A percentile compares a stretch with the other conserved stretches of the same genome.
Evolutionary conservation across 208 protist genomes (phyloP).

Genomic region (Wallacemonas sp.): DNA sequence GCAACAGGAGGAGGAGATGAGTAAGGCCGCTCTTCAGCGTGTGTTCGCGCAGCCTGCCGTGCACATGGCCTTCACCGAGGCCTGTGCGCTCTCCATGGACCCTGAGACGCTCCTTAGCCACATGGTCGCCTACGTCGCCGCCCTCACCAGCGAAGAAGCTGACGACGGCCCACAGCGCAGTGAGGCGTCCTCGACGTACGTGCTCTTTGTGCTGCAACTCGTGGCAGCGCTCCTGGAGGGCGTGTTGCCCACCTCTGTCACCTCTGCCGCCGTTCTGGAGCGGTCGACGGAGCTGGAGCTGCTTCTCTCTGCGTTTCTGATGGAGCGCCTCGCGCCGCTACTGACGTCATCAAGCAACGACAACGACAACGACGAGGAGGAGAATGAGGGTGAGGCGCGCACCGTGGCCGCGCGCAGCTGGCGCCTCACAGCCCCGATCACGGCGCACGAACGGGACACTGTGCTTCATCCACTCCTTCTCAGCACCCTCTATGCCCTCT

Average conservation of each 20-base stretch:
- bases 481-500: conserved; percentile 53
- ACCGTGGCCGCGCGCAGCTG: not conserved
- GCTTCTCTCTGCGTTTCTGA: conserved; percentile 35
- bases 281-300: conserved; percentile 79
- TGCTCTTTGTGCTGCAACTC: conserved; percentile 61
- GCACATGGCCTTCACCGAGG: conserved; percentile 39
- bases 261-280: conserved; percentile 65
- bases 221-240: conserved; percentile 68
- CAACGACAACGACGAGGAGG: not conserved
- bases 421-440: not conserved
- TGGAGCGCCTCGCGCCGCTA: conserved; percentile 7
- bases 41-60: conserved; percentile 44
- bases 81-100: conserved; percentile 52
- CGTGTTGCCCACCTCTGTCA: conserved; percentile 61
- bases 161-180: not conserved
- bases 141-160: conserved; percentile 16
- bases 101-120: conserved; percentile 56
- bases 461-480: conserved; percentile 32
- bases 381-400: not conserved
- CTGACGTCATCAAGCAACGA: no score
- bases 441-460: not conserved
- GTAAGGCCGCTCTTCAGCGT: conserved; percentile 29
- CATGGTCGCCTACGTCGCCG: conserved; percentile 33
- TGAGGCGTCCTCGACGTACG: conserved; percentile 24
- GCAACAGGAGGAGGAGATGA: not conserved